These are phyloP conservation scores for Plantago ovata DNA, from an alignment of 257 asterid genomes.

Conservation along the genomic window DNA sequence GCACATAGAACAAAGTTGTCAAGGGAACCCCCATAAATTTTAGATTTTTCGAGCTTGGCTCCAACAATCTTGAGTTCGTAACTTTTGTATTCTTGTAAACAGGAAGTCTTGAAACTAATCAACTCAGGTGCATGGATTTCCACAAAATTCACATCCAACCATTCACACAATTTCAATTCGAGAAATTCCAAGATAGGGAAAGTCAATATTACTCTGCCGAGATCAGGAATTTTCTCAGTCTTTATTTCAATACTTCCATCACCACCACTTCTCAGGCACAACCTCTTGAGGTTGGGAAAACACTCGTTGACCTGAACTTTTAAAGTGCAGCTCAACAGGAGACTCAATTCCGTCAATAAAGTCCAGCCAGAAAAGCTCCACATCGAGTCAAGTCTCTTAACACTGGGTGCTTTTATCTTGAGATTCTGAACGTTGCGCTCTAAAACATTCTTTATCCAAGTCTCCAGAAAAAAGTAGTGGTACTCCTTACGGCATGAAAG, in stretches of 20 bases:
- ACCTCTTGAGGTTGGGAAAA: not conserved
- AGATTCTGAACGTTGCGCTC: not conserved
- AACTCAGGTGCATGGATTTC: not conserved
- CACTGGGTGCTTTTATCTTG: not conserved
- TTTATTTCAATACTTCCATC: not conserved
- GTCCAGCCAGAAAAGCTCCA: not conserved
- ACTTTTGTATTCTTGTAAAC: not conserved
- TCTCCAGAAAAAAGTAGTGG: conserved; percentile 1
- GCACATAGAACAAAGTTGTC: not conserved
- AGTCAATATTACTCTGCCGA: not conserved
- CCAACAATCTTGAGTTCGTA: not conserved
- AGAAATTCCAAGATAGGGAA: not conserved
- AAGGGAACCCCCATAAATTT: not conserved
- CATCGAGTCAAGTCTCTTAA: not conserved
- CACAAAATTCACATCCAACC: no score
- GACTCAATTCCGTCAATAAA: not conserved
- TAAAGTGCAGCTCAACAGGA: not conserved
- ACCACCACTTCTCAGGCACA: not conserved
- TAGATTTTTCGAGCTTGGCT: not conserved
- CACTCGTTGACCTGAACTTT: not conserved
- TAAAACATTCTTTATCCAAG: not conserved
- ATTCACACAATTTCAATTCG: not conserved
- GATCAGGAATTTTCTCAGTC: not conserved
- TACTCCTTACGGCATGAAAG: not conserved
- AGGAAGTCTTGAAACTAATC: not conserved